phyloP scores from a whole-genome alignment of 441 rosid genomes.

The Biscutella auriculata region DNA sequence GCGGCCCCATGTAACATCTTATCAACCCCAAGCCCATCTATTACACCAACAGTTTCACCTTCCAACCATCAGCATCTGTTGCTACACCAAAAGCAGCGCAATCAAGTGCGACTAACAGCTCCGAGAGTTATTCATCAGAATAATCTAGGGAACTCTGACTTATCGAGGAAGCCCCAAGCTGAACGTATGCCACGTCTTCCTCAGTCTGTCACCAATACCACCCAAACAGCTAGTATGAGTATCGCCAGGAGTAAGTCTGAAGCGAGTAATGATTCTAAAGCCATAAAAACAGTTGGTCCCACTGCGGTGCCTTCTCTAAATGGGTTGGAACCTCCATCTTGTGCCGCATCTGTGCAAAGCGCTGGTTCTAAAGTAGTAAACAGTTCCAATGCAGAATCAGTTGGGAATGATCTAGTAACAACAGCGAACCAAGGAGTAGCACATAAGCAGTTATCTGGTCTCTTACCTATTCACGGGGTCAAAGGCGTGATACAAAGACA shows the following conservation, averaged over 20 bases:
- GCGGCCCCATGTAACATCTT: slow-evolving; percentile 33
- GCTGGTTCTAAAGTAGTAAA: slow-evolving; percentile 34
- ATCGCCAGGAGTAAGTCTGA: slow-evolving; percentile 30
- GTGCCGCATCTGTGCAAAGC: slow-evolving; percentile 32
- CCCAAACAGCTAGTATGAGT: slow-evolving; percentile 27
- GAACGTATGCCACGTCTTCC: slow-evolving; percentile 41
- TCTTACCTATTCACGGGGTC: slow-evolving; percentile 32
- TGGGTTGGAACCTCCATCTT: slow-evolving; percentile 37
- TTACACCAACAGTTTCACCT: slow-evolving; percentile 35
- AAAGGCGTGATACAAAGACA: slow-evolving; percentile 40
- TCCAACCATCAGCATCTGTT: slow-evolving; percentile 65
- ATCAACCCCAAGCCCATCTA: slow-evolving; percentile 37
- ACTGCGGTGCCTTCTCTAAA: slow-evolving; percentile 39
- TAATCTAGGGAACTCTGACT: slow-evolving; percentile 39
- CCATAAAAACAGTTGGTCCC: slow-evolving; percentile 26
- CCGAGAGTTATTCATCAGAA: slow-evolving; percentile 62
- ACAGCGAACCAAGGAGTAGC: slow-evolving; percentile 45
- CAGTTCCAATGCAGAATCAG: slow-evolving; percentile 31
- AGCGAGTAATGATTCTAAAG: slow-evolving; percentile 39
- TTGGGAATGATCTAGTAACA: slow-evolving; percentile 39
- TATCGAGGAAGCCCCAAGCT: slow-evolving; percentile 43
- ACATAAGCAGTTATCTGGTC: slow-evolving; percentile 51
- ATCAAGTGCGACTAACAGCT: slow-evolving; percentile 38
- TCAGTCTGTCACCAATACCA: slow-evolving; percentile 30
- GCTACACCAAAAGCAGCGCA: slow-evolving; percentile 56